Percentiles rank a stretch among this genome's conserved stretches.
phyloP scores from a whole-genome alignment of 192 early-diverging fungal species.

The Mortierella claussenii region DNA sequence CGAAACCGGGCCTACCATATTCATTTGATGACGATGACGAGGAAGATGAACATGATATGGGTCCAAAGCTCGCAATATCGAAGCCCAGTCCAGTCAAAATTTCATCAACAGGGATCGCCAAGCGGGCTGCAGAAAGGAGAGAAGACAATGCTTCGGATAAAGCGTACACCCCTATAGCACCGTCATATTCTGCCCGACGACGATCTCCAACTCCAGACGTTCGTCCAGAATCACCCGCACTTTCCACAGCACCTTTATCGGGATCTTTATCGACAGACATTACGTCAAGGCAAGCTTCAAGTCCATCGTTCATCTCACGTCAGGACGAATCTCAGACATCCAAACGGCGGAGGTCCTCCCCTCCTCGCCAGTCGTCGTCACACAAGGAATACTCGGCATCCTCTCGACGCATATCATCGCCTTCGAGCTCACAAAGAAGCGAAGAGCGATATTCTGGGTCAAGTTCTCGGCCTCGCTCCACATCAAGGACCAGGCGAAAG shows the following conservation, averaged over 20 bases:
- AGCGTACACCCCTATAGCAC: too few relatives aligned
- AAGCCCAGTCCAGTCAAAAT: too few relatives aligned
- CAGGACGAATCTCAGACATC: background rate
- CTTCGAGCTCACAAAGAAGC: conserved; percentile 9
- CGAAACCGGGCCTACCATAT: conserved; percentile 8
- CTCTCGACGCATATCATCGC: conserved; percentile 13
- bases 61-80: conserved; percentile 6
- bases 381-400: conserved; percentile 4
- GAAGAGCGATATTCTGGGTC: conserved; percentile 1
- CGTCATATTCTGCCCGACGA: background rate
- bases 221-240: background rate
- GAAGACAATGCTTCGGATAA: too few relatives aligned
- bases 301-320: background rate
- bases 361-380: background rate
- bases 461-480: conserved; percentile 3
- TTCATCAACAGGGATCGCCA: too few relatives aligned
- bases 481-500: conserved; percentile 4
- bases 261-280: too few relatives aligned
- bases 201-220: conserved; percentile 7
- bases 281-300: too few relatives aligned
- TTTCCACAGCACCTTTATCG: background rate
- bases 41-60: conserved; percentile 12
- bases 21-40: conserved; percentile 15
- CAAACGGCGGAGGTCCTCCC: background rate
- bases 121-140: too few relatives aligned